A percentile compares a stretch with the other conserved stretches of the same genome.
Conservation (phyloP, 2,329 filamentous ascomycete species). For the Epicoccum nigrum region DNA sequence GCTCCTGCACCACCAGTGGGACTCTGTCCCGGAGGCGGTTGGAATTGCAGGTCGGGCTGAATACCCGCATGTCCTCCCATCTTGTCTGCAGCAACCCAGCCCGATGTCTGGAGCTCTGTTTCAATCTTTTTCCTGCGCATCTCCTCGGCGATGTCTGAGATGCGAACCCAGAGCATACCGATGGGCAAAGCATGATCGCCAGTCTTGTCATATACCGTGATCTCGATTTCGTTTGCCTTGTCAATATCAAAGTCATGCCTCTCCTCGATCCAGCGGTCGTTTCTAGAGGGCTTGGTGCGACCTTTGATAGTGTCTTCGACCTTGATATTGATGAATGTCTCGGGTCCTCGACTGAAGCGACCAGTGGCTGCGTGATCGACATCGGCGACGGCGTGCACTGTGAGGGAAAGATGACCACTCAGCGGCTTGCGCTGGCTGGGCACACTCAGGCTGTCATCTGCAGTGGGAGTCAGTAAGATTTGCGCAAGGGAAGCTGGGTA, state of each 20-base stretch:
- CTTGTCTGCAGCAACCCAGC: conserved; percentile 96
- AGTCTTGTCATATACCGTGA: conserved; percentile 96
- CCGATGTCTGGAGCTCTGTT: conserved; percentile 89
- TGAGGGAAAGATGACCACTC: conserved; percentile 85
- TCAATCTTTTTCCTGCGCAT: conserved; percentile 97
- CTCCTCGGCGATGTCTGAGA: conserved; percentile 96
- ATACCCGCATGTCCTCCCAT: conserved; percentile 71
- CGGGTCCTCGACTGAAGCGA: conserved; percentile 85
- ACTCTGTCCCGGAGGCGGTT: conserved; percentile 54
- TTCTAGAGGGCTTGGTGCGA: conserved; percentile 82
- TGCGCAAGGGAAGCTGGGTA: neutral
- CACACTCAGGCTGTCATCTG: conserved; percentile 95
- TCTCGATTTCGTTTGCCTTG: conserved; percentile 97
- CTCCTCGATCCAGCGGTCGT: conserved; percentile 90
- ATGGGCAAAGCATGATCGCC: conserved; percentile 88
- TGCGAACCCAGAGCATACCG: conserved; percentile 92
- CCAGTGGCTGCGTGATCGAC: conserved; percentile 88
- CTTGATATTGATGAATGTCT: conserved; percentile 95
- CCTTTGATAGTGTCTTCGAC: conserved; percentile 93
- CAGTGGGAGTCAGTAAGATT: conserved; percentile 35
- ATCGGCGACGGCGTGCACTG: conserved; percentile 87
- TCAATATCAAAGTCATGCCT: conserved; percentile 92
- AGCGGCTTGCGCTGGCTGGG: conserved; percentile 96
- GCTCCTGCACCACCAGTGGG: conserved; percentile 48
- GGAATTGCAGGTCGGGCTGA: conserved; percentile 62